Conservation (phyloP, 257 asterid species). For the Solanum medicagineum region DNA sequence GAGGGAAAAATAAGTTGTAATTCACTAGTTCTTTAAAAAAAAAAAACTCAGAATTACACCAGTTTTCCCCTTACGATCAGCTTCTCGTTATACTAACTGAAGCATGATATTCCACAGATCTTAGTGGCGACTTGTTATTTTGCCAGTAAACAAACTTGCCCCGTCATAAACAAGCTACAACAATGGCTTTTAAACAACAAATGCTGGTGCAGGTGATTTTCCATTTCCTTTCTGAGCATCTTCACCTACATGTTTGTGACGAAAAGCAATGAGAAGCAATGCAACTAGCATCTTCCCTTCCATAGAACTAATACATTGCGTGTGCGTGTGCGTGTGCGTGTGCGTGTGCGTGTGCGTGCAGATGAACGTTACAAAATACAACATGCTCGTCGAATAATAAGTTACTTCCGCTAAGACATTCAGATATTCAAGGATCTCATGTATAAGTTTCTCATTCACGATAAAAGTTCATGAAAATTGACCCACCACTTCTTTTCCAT, state of each 20-base stretch:
- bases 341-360: not conserved
- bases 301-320: not conserved
- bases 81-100: not conserved
- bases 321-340: too few relatives aligned
- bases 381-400: not conserved
- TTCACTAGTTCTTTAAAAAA: not conserved
- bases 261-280: not conserved
- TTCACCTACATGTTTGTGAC: constrained; percentile 21
- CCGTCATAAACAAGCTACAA: not conserved
- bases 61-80: not conserved
- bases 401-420: not conserved
- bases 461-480: not conserved
- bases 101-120: not conserved
- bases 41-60: not conserved
- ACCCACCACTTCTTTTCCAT: not conserved
- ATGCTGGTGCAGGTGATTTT: constrained; percentile 18
- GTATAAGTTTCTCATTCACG: not conserved
- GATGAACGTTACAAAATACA: not conserved
- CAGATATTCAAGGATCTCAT: not conserved
- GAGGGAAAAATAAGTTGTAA: not conserved
- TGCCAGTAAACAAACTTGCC: not conserved
- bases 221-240: constrained; percentile 21
- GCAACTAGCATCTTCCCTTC: not conserved
- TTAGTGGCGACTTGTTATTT: not conserved
- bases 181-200: constrained; percentile 27